Conservation (phyloP, 148 eudicot genomes). For the Rhododendron ovatum region DNA sequence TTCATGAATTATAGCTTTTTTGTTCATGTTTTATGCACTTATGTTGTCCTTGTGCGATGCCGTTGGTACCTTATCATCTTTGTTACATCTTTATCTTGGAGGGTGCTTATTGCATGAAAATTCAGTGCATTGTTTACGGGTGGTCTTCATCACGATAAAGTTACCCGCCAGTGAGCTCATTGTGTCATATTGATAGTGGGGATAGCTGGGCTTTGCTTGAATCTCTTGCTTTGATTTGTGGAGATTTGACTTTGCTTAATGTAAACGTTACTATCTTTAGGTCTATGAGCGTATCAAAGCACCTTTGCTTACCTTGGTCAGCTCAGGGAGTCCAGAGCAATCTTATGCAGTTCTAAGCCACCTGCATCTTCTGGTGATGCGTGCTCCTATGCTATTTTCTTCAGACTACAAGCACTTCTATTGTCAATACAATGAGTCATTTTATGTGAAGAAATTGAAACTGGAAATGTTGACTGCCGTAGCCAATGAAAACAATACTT, state of each 20-base stretch:
- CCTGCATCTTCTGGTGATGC: slow-evolving; percentile 94
- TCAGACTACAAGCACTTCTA: slow-evolving; percentile 97
- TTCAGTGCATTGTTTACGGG: not conserved
- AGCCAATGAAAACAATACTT: slow-evolving; percentile 92
- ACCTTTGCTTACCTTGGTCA: slow-evolving; percentile 85
- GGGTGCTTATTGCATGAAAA: not conserved
- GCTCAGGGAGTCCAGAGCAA: slow-evolving; percentile 93
- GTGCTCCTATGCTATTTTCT: slow-evolving; percentile 92
- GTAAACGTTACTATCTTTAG: slow-evolving; percentile 29
- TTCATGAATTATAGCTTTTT: not conserved
- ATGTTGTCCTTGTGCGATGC: not conserved
- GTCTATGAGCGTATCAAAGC: slow-evolving; percentile 98
- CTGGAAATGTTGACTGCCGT: slow-evolving; percentile 99
- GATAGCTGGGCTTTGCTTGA: not conserved
- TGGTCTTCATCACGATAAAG: not conserved
- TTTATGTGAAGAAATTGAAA: slow-evolving; percentile 95
- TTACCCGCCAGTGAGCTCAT: not conserved
- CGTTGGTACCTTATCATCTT: not conserved
- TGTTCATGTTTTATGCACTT: not conserved
- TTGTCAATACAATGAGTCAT: slow-evolving; percentile 95
- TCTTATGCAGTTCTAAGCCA: slow-evolving; percentile 92
- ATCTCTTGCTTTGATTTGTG: not conserved
- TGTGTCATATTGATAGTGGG: not conserved
- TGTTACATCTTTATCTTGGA: not conserved
- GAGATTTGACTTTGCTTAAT: slow-evolving; percentile 8